phyloP scores from a whole-genome alignment of 352 stramenopile species.

The Plasmopara viticola region DNA sequence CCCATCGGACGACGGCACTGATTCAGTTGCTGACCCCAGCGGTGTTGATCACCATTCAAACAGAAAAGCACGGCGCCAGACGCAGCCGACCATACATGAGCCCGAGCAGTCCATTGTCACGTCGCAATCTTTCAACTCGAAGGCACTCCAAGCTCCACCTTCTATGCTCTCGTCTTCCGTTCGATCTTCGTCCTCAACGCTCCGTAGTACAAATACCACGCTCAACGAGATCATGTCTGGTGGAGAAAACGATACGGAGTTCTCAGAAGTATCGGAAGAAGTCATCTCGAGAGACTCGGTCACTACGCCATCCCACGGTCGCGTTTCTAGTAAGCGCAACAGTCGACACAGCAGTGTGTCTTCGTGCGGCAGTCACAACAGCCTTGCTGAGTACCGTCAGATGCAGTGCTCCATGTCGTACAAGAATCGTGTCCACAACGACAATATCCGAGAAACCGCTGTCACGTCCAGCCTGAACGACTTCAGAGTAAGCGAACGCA shows the following conservation, averaged over 20 bases:
- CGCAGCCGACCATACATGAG: slow-evolving; percentile 13
- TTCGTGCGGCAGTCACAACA: slow-evolving; percentile 28
- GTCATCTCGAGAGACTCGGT: slow-evolving; percentile 21
- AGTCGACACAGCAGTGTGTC: slow-evolving; percentile 21
- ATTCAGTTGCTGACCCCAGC: slow-evolving; percentile 11
- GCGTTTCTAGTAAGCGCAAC: slow-evolving; percentile 20
- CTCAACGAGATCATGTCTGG: slow-evolving; percentile 37
- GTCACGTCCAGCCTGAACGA: slow-evolving; percentile 21
- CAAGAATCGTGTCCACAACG: slow-evolving; percentile 62
- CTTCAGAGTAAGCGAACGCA: slow-evolving; percentile 20
- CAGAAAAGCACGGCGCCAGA: slow-evolving; percentile 18
- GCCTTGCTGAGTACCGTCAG: slow-evolving; percentile 67
- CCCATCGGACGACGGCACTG: slow-evolving; percentile 15
- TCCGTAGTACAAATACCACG: slow-evolving; percentile 30
- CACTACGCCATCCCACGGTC: slow-evolving; percentile 13
- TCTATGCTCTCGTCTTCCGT: slow-evolving; percentile 48
- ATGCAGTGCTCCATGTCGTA: slow-evolving; percentile 82
- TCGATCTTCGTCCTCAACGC: slow-evolving; percentile 43
- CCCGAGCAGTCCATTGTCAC: slow-evolving; percentile 23
- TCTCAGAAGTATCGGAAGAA: slow-evolving; percentile 24
- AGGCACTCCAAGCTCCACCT: slow-evolving; percentile 21
- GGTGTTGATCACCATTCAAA: slow-evolving; percentile 19
- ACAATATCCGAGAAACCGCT: slow-evolving; percentile 23
- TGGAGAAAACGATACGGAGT: slow-evolving; percentile 30
- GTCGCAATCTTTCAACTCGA: slow-evolving; percentile 11